A percentile compares a stretch with the other conserved stretches of the same genome.
These are phyloP conservation scores for Calonectria naviculata DNA, from an alignment of 2,329 filamentous ascomycete species.

Conservation along the genomic window DNA sequence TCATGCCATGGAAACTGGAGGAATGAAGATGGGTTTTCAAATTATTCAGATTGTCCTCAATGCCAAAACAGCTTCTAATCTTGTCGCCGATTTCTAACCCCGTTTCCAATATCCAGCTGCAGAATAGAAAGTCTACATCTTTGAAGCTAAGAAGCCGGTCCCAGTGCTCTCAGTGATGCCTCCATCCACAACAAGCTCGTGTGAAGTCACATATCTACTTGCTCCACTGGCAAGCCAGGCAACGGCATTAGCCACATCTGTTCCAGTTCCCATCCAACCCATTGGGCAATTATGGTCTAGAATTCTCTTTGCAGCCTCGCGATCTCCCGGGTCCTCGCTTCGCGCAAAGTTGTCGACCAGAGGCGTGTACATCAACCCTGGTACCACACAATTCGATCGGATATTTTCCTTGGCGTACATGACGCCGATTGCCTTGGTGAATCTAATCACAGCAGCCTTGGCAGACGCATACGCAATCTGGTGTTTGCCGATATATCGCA, in stretches of 20 bases:
- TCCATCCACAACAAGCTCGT: not conserved
- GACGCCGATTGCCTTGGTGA: not conserved
- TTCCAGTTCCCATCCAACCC: not conserved
- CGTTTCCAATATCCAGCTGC: not conserved
- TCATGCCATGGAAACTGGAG: no score
- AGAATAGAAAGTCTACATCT: not conserved
- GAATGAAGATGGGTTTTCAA: no score
- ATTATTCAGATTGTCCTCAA: not conserved
- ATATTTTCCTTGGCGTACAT: not conserved
- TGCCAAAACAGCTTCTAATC: not conserved
- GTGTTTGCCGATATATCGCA: not conserved
- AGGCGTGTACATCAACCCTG: not conserved
- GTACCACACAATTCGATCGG: not conserved
- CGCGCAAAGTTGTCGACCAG: not conserved
- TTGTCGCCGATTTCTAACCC: not conserved
- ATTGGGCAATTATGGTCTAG: not conserved
- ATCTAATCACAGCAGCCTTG: not conserved
- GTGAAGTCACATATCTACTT: slow-evolving; percentile 4
- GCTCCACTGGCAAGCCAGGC: not conserved
- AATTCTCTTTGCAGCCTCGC: not conserved
- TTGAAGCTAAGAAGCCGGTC: not conserved
- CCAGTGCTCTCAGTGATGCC: not conserved
- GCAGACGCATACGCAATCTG: not conserved
- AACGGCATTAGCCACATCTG: not conserved
- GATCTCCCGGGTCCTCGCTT: not conserved